phyloP scores from a whole-genome alignment of 768 basidiomycete genomes.

The Infundibulicybe gibba region DNA sequence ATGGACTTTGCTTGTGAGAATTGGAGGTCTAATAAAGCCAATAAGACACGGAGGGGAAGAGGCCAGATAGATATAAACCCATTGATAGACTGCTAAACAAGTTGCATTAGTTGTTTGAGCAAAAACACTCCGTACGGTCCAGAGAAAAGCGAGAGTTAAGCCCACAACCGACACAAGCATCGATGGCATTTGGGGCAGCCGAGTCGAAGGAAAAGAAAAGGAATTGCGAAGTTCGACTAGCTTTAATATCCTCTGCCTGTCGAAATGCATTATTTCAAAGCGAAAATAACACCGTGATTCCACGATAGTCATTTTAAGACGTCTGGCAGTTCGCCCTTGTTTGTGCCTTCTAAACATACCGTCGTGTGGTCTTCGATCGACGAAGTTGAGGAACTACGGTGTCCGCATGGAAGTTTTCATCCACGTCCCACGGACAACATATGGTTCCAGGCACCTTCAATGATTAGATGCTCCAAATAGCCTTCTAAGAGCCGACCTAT shows the following conservation, averaged over 20 bases:
- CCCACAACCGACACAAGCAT: slow-evolving; percentile 14
- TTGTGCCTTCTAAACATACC: not conserved
- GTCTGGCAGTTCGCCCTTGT: slow-evolving; percentile 8
- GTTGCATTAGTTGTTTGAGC: slow-evolving; percentile 35
- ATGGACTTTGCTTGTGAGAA: slow-evolving; percentile 43
- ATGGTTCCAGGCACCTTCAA: too few relatives aligned
- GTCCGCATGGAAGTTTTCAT: too few relatives aligned
- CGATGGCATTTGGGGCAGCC: slow-evolving; percentile 15
- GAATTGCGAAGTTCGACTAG: not conserved
- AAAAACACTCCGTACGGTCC: not conserved
- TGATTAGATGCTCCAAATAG: too few relatives aligned
- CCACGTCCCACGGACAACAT: too few relatives aligned
- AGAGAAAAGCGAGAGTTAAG: slow-evolving; percentile 13
- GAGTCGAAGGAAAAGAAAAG: not conserved
- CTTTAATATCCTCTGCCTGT: not conserved
- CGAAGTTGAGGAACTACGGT: not conserved
- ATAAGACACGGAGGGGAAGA: not conserved
- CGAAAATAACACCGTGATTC: not conserved
- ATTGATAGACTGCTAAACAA: slow-evolving; percentile 37
- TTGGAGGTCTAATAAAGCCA: slow-evolving; percentile 33
- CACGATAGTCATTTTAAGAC: too few relatives aligned
- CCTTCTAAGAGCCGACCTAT: too few relatives aligned
- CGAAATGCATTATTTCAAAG: slow-evolving; percentile 6
- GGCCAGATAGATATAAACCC: slow-evolving; percentile 23
- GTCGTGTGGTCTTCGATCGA: not conserved